Percentiles rank a stretch among this genome's conserved stretches.
Evolutionary conservation across 495 filamentous ascomycete genomes (phyloP).

Genomic region (Thermochaetoides thermophila): DNA sequence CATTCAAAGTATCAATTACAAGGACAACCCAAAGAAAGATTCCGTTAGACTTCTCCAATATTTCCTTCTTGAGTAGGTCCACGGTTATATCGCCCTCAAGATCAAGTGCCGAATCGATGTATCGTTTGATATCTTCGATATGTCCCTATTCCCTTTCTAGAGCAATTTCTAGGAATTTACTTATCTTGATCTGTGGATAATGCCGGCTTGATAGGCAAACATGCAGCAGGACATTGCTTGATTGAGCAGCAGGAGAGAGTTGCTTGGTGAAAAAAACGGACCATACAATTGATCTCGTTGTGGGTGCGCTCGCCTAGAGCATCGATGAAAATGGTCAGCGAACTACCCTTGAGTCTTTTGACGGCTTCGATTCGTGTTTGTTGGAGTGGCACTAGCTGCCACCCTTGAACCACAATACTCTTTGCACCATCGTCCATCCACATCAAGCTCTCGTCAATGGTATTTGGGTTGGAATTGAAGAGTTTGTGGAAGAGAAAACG

Average conservation of each 20-base stretch:
- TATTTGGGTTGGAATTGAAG: slow-evolving; percentile 2
- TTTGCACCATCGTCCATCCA: slow-evolving; percentile 6
- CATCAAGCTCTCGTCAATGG: slow-evolving; percentile 3
- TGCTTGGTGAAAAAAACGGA: slow-evolving; percentile 21
- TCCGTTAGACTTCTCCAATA: slow-evolving; percentile 25
- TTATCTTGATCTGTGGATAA: slow-evolving; percentile 30
- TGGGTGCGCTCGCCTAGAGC: slow-evolving; percentile 28
- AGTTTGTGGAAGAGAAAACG: slow-evolving; percentile 27
- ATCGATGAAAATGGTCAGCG: slow-evolving; percentile 20
- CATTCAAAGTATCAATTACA: slow-evolving; percentile 29
- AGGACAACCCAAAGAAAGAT: slow-evolving; percentile 35
- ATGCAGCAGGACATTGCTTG: slow-evolving; percentile 4
- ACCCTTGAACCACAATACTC: slow-evolving; percentile 5
- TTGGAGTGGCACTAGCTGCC: slow-evolving; percentile 6
- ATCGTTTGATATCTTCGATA: slow-evolving; percentile 8
- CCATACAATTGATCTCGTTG: slow-evolving; percentile 17
- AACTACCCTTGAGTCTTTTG: slow-evolving; percentile 1
- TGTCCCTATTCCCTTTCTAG: slow-evolving; percentile 13
- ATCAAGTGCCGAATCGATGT: slow-evolving; percentile 9
- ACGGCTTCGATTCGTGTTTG: slow-evolving; percentile 3
- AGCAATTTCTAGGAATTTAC: slow-evolving; percentile 15
- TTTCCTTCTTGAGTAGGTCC: slow-evolving; percentile 13
- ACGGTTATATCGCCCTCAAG: slow-evolving; percentile 6
- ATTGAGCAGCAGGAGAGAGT: too few relatives aligned
- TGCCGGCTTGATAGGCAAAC: slow-evolving; percentile 37